These are phyloP conservation scores for Ceratopteris richardii DNA, from an alignment of 75 land plant genomes.

Conservation along the genomic window DNA sequence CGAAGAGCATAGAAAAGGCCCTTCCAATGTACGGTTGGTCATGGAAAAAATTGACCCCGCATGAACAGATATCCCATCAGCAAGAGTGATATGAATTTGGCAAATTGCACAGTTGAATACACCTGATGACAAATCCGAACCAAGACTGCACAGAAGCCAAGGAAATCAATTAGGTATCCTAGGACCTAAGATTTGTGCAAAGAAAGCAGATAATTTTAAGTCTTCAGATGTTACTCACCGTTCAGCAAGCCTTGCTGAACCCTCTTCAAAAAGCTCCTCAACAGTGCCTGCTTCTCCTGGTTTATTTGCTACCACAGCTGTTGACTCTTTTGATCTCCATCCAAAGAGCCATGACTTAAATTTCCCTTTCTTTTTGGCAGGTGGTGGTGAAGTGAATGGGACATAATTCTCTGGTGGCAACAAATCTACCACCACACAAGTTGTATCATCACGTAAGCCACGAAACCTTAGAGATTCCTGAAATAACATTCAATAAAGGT, in stretches of 20 bases:
- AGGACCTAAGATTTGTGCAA: background rate
- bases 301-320: constrained; percentile 33
- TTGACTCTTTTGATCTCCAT: constrained; percentile 27
- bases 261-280: constrained; percentile 93
- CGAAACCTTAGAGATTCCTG: constrained; percentile 61
- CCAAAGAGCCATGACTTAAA: constrained; percentile 24
- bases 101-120: constrained; percentile 25
- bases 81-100: constrained; percentile 15
- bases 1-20: constrained; percentile 23
- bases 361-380: constrained; percentile 47
- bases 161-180: background rate
- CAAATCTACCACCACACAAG: constrained; percentile 84
- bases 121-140: constrained; percentile 13
- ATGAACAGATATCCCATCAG: constrained; percentile 23
- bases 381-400: constrained; percentile 27
- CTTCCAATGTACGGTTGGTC: constrained; percentile 14
- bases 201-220: background rate
- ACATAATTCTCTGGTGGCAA: constrained; percentile 52
- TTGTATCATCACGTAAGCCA: constrained; percentile 85
- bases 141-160: constrained; percentile 10
- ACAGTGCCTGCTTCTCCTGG: constrained; percentile 45
- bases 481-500: background rate
- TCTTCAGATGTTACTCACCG: constrained; percentile 32
- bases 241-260: constrained; percentile 97
- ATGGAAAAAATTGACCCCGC: constrained; percentile 26